Evolutionary conservation across 2,329 filamentous ascomycete species (phyloP), one percentile per base, ranked within the genome.

Genomic region (Neopestalotiopsis clavispora): DNA sequence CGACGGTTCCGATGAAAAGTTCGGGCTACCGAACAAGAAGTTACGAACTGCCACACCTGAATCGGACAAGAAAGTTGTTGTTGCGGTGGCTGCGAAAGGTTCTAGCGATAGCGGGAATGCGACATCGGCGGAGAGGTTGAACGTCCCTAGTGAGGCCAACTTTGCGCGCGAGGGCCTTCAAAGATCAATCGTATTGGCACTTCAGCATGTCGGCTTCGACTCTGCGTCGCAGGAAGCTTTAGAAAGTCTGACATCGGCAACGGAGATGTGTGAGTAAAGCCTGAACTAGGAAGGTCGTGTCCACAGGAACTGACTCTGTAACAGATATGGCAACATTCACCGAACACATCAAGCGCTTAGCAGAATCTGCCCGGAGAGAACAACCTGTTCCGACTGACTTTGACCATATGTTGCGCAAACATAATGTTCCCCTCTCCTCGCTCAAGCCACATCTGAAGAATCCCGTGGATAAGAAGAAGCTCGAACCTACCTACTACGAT

Each of bases 121-220:
- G 17, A 61, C 59, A 28, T 42, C 49, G 4, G 73, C 67, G 23
- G 70, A 75, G 32, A 66, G 71, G 10, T 68, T 71, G 9, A 72
- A 68, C 23, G 71, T 32, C 28, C 76, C 76, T 32, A 77, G 73
- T 34, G 73, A 75, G 7, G 77, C 80, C 23, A 77, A 77, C 57
- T 72, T 79, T 69, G 77, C 80, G n/a, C 78, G 82, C 65, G 75
- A 76, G 56, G 82, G 84, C 1, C 79, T 91, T 32, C 83, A 84
- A 60, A 85, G 88, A 65, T 86, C 87, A 12, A 86, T 91, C 68
- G 85, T 84, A 0, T 76, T 90, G 68, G 84, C 84, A 3, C 77
- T 91, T 34, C 79, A 86, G 57, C 85, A 90, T 70, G 85, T 90
- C 49, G 89, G 89, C 34, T 91, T 91, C 72, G 81, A 85, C 38